These are phyloP conservation scores for Inga oerstediana DNA, from an alignment of 306 rosid genomes.

Conservation along the genomic window DNA sequence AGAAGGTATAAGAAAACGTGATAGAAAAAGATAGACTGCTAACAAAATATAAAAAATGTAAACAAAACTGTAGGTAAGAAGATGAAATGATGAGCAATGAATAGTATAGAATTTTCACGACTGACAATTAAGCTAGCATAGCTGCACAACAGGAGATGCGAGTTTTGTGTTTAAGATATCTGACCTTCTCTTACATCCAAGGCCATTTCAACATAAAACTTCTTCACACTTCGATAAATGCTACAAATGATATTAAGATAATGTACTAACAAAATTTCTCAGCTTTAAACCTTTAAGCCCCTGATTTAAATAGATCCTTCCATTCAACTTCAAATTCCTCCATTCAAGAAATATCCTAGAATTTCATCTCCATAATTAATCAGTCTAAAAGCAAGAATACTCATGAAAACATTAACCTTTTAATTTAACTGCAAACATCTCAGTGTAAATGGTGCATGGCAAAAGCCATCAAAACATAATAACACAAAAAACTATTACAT, in stretches of 20 bases:
- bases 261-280: neutral
- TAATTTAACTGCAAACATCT: neutral
- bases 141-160: neutral
- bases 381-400: slow-evolving; percentile 1
- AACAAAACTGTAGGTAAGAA: neutral
- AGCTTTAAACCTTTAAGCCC: neutral
- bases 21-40: neutral
- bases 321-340: neutral
- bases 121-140: neutral
- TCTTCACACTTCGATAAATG: neutral
- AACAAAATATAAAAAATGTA: neutral
- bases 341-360: neutral
- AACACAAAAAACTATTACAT: neutral
- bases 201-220: neutral
- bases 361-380: neutral
- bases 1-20: neutral
- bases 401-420: neutral
- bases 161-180: neutral
- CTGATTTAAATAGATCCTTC: neutral
- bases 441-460: neutral
- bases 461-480: neutral
- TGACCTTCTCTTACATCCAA: neutral
- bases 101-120: neutral
- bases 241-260: neutral
- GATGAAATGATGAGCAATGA: neutral